Evolutionary conservation across 1,139 yeast species (phyloP).

Genomic region (Yamadazyma sp.): DNA sequence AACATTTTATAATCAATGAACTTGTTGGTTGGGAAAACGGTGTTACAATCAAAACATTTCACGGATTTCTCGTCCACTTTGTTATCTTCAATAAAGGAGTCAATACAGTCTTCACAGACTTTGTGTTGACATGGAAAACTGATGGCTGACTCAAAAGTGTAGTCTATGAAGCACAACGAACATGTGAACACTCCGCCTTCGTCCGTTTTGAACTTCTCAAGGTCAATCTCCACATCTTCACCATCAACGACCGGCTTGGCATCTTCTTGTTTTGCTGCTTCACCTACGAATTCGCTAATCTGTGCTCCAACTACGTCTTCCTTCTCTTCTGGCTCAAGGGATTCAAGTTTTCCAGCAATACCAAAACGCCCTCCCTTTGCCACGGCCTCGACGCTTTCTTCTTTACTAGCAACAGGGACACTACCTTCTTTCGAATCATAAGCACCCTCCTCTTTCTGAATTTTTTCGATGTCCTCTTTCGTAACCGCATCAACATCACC

Average conservation of each 20-base stretch:
- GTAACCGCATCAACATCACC: too few species aligned
- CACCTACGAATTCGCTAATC: too few species aligned
- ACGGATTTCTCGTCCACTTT: slow-evolving; percentile 40
- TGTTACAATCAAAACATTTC: slow-evolving; percentile 54
- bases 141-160: slow-evolving; percentile 29
- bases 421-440: too few species aligned
- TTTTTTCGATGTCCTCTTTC: not conserved
- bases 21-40: slow-evolving; percentile 37
- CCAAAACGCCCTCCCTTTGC: too few species aligned
- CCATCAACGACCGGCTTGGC: not conserved
- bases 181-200: slow-evolving; percentile 47
- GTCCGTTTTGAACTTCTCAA: slow-evolving; percentile 2
- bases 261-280: too few species aligned
- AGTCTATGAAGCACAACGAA: slow-evolving; percentile 65
- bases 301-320: too few species aligned
- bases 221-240: not conserved
- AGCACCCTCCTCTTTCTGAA: too few species aligned
- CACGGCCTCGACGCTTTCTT: too few species aligned
- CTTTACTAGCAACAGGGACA: too few species aligned
- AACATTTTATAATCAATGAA: slow-evolving; percentile 54
- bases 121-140: slow-evolving; percentile 68
- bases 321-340: too few species aligned
- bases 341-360: too few species aligned
- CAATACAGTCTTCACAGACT: slow-evolving; percentile 63
- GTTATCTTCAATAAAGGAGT: slow-evolving; percentile 47